Evolutionary conservation across 768 basidiomycete genomes (phyloP).

Genomic region (Lactarius akahatsu): DNA sequence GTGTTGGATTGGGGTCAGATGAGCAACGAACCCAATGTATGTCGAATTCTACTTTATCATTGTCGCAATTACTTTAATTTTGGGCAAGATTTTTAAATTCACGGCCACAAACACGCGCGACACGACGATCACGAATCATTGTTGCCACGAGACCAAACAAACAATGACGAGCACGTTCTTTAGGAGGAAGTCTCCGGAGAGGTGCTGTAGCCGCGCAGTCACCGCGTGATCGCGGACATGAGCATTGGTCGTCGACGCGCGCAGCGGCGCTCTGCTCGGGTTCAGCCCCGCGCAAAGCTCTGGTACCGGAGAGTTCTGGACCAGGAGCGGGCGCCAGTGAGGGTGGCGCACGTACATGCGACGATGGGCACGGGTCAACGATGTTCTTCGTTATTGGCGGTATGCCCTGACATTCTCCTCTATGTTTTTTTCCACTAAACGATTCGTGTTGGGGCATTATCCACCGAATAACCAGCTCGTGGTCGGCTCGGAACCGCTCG

Average conservation of each 20-base stretch:
- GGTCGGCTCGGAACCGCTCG: slow-evolving; percentile 64
- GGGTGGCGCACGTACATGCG: slow-evolving; percentile 7
- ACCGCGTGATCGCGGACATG: slow-evolving; percentile 15
- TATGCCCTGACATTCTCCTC: background rate
- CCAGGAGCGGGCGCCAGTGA: background rate
- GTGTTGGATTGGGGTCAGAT: too few relatives aligned
- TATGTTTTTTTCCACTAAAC: too few relatives aligned
- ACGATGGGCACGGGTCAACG: slow-evolving; percentile 42
- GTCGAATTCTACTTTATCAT: too few relatives aligned
- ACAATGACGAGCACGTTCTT: background rate
- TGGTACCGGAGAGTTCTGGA: slow-evolving; percentile 20
- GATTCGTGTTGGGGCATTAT: slow-evolving; percentile 64
- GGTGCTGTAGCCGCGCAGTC: background rate
- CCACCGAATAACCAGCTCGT: slow-evolving; percentile 86
- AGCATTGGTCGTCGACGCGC: slow-evolving; percentile 54
- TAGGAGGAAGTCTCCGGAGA: background rate
- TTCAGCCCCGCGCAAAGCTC: slow-evolving; percentile 39
- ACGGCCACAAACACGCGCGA: too few relatives aligned
- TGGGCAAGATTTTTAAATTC: too few relatives aligned
- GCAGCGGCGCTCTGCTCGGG: slow-evolving; percentile 55
- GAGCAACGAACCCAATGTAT: too few relatives aligned
- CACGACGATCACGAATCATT: slow-evolving; percentile 5
- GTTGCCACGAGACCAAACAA: background rate
- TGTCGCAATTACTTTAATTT: too few relatives aligned
- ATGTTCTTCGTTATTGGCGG: slow-evolving; percentile 33